These are phyloP conservation scores for Paecilomyces dactylethromorphus DNA, from an alignment of 2,329 filamentous ascomycete species.

Conservation along the genomic window DNA sequence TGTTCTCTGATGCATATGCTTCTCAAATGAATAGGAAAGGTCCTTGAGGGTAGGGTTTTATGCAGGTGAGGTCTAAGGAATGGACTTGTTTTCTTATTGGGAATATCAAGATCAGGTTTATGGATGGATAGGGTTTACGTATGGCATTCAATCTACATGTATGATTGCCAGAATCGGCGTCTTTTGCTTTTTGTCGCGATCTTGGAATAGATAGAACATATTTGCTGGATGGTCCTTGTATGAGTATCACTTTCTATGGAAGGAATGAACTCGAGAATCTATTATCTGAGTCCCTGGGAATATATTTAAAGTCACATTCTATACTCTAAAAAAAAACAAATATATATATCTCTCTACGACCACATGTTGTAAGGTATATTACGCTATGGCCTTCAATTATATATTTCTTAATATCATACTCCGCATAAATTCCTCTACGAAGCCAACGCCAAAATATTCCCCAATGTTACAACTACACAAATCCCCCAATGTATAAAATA, in stretches of 20 bases:
- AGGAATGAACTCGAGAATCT: no score
- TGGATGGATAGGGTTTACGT: neutral
- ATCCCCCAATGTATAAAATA: no score
- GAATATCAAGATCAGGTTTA: neutral
- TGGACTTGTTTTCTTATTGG: neutral
- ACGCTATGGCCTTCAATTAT: no score
- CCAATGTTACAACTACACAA: no score
- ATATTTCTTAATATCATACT: no score
- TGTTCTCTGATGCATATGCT: conserved; percentile 45
- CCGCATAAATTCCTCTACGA: no score
- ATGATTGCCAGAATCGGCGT: neutral
- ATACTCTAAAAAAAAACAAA: no score
- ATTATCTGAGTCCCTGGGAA: no score
- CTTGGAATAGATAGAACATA: neutral
- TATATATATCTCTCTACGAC: no score
- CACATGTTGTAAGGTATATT: no score
- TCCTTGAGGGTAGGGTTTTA: neutral
- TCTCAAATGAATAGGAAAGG: neutral
- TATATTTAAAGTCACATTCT: no score
- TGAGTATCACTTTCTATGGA: neutral
- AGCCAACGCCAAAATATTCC: no score
- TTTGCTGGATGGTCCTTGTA: neutral
- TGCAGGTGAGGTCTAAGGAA: neutral
- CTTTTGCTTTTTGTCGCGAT: neutral
- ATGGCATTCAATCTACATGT: neutral